Evolutionary conservation across 306 rosid species (phyloP).

Genomic region (Ormosia emarginata): DNA sequence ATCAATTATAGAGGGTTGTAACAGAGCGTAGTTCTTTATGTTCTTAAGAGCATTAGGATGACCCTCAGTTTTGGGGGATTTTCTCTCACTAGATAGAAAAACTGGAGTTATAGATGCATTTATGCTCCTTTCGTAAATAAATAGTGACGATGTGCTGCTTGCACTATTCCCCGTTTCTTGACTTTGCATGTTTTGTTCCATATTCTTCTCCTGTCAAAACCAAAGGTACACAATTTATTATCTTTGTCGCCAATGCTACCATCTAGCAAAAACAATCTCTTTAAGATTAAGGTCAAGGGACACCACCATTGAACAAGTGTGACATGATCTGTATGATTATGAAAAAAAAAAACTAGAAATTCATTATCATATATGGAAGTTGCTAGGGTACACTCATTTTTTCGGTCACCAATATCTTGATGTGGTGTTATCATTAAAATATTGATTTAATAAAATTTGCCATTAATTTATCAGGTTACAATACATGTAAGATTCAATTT

Average conservation of each 20-base stretch:
- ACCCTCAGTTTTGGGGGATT: slow-evolving; percentile 55
- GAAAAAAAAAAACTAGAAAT: neutral
- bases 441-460: too few relatives aligned
- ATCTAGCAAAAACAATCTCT: neutral
- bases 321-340: neutral
- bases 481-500: too few relatives aligned
- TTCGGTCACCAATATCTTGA: too few relatives aligned
- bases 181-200: slow-evolving; percentile 10
- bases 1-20: slow-evolving; percentile 61
- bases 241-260: neutral
- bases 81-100: slow-evolving; percentile 30
- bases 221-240: neutral
- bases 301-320: neutral
- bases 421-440: too few relatives aligned
- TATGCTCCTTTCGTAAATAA: slow-evolving; percentile 16
- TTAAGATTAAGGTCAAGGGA: neutral
- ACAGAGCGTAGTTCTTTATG: slow-evolving; percentile 49
- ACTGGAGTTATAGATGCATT: slow-evolving; percentile 54
- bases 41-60: slow-evolving; percentile 76
- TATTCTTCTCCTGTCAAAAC: slow-evolving; percentile 37
- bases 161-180: slow-evolving; percentile 39
- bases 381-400: neutral
- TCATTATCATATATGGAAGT: neutral
- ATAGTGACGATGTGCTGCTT: slow-evolving; percentile 43
- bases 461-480: too few relatives aligned